Evolutionary conservation across 805 yeast genomes (phyloP).

Genomic region (Blastobotrys robertii): DNA sequence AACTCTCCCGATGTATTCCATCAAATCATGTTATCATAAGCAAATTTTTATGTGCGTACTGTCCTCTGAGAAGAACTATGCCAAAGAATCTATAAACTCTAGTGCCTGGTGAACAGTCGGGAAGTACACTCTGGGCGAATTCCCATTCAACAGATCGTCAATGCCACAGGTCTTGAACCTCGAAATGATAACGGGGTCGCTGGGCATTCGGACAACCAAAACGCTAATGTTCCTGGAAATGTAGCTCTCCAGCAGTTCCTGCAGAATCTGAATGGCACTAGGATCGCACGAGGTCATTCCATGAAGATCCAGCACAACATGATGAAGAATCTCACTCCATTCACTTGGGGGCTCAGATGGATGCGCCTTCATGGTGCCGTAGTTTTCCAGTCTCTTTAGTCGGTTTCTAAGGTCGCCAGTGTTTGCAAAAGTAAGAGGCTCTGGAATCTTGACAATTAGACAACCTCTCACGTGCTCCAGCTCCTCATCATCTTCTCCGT

Average conservation of each 20-base stretch:
- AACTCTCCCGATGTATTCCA: not conserved
- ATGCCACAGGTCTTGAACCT: constrained; percentile 51
- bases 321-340: constrained; percentile 38
- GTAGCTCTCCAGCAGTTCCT: constrained; percentile 51
- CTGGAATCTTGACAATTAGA: constrained; percentile 71
- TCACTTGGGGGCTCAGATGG: constrained; percentile 58
- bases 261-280: constrained; percentile 63
- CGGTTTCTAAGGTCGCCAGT: constrained; percentile 64
- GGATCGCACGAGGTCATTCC: constrained; percentile 80
- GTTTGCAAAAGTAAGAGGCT: constrained; percentile 82
- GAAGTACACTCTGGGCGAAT: constrained; percentile 21
- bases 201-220: constrained; percentile 51
- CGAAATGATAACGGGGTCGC: constrained; percentile 36
- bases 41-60: not conserved
- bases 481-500: constrained; percentile 36
- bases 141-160: constrained; percentile 22
- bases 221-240: constrained; percentile 44
- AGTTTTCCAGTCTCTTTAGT: constrained; percentile 58
- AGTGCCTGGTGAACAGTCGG: constrained; percentile 51
- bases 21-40: not conserved
- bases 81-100: constrained; percentile 10
- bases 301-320: constrained; percentile 63
- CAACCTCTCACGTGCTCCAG: constrained; percentile 55
- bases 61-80: not conserved
- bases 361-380: constrained; percentile 65